phyloP scores from a whole-genome alignment of 371 early-diverging fungal species.

The Fennellomyces sp. region DNA sequence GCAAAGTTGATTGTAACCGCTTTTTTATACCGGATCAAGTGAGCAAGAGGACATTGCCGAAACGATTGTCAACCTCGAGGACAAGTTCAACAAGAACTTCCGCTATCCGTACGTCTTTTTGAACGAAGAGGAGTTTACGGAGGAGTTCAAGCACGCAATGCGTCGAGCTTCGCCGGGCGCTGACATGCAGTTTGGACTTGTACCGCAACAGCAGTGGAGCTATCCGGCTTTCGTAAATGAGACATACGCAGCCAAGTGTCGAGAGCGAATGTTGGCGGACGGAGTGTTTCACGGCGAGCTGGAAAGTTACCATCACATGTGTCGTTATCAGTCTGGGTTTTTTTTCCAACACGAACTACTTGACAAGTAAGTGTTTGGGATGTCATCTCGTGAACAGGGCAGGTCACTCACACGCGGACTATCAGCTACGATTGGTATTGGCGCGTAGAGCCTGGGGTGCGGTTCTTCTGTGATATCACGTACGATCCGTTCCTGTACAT shows the following conservation, averaged over 20 bases:
- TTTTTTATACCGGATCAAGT: constrained; percentile 10
- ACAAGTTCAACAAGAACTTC: constrained; percentile 54
- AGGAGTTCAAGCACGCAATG: constrained; percentile 47
- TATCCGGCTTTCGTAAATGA: constrained; percentile 71
- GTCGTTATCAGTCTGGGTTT: constrained; percentile 88
- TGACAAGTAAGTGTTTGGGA: constrained; percentile 69
- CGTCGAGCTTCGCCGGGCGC: constrained; percentile 49
- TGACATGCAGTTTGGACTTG: constrained; percentile 70
- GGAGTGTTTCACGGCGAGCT: constrained; percentile 41
- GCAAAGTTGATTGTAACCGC: background rate
- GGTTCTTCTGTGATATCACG: constrained; percentile 80
- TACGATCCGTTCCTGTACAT: constrained; percentile 86
- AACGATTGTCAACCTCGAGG: constrained; percentile 43
- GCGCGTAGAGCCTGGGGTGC: constrained; percentile 88
- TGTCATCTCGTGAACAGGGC: too few relatives aligned
- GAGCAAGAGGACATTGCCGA: constrained; percentile 45
- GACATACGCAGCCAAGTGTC: constrained; percentile 56
- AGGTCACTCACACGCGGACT: too few relatives aligned
- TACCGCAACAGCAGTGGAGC: constrained; percentile 75
- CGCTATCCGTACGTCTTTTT: constrained; percentile 54
- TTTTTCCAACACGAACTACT: constrained; percentile 86
- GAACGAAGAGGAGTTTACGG: constrained; percentile 48
- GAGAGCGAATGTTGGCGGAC: constrained; percentile 44
- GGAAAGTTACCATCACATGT: constrained; percentile 66
- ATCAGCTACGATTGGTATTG: constrained; percentile 86